Base-by-base conservation (phyloP, 768 basidiomycete genomes). In the Mycena galopus region DNA sequence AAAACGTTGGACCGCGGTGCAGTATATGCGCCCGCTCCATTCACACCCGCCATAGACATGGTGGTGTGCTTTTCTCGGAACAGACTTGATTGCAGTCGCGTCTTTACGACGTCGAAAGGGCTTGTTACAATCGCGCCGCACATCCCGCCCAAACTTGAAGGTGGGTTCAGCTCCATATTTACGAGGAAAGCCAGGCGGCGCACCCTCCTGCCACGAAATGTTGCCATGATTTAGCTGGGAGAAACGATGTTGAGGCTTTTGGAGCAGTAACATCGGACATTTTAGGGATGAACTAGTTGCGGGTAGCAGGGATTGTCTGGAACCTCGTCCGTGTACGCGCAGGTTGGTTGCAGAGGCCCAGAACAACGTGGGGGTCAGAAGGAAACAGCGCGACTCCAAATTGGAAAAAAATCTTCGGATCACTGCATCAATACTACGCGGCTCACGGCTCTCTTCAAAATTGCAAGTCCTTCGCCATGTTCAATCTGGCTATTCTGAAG, bases 41-140 rank as follows among this genome's bases (percentile, higher is more conserved):
- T 81, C 25, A 81, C 80, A 29, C 80, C 79, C n/a, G 85, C 75
- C n/a, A 88, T 76, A 16, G 84, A 81, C 6, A 86, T 77, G 12
- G 82, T 81, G 29, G 83, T 69, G 55, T 79, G 82, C 66, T 86
- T 86, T 75, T 82, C 81, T 1, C 82, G 81, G 68, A 96, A 98
- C 25, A 98, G 84, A 82, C 92, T 92, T 2, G 96, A 97, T 83
- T 99, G 98, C 9, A 99, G 86, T 4, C 98, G 93, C 51, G 98
- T 99, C 85, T 98, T 99, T 73, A 99, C 96, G 35, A 99, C 96
- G 82, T 99, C 98, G 77, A 99, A 97, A 0, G 98, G 97, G 53
- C 96, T 96, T 0, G 98, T 99, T 4, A 98, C 92, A 70, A 98
- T 93, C 21, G 96, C 96, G 37, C 97, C 98, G 78, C 95, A 95